Evolutionary conservation across 116 monocot species (phyloP), one percentile per base, ranked within the genome.

Genomic region (Cymodocea nodosa): DNA sequence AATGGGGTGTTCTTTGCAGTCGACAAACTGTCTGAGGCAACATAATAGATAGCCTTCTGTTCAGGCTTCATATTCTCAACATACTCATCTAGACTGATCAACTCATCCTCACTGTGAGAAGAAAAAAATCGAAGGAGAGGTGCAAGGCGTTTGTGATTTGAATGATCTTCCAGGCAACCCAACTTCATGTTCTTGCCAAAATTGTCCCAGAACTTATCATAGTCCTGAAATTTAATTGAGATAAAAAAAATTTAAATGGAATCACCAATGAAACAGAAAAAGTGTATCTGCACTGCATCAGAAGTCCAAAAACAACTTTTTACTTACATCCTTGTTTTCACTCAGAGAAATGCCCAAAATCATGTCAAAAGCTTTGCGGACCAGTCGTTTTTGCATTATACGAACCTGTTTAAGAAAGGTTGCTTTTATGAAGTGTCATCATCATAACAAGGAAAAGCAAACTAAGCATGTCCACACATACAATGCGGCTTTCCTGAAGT

Each of bases 351-450:
- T 91, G 23, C 89, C 92, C 68, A 89, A 69, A 60, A 98, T 98
- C 98, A 98, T 92, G 72, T 98, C 98, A 75, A 98, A 98, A 1
- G 98, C 84, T 67, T 98, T 98, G n/a, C 98, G 83, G 35, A 98
- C 98, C 51, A 98, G 62, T 2, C 98, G 71, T 58, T 98, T 98
- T 58, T 82, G 84, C 98, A 98, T 98, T 60, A 92, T 98, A 4
- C 92, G 88, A 22, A 98, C 92, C 98, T 98, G 56, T 56, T 37
- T 60, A 4, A 10, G 68, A 44, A 25, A 60, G 23, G 23, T 30
- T 12, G 13, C 51, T 66, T 23, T 12, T 6, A 70, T 24, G 5
- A 63, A 71, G 5, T 50, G 34, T 19, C 18, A 23, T 54, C 6
- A 53, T 10, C 5, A 22, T 51, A 55, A 17, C 15, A 66, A 17